Base-by-base conservation (phyloP, 768 basidiomycete genomes). In the Sporobolomyces phaffii region DNA sequence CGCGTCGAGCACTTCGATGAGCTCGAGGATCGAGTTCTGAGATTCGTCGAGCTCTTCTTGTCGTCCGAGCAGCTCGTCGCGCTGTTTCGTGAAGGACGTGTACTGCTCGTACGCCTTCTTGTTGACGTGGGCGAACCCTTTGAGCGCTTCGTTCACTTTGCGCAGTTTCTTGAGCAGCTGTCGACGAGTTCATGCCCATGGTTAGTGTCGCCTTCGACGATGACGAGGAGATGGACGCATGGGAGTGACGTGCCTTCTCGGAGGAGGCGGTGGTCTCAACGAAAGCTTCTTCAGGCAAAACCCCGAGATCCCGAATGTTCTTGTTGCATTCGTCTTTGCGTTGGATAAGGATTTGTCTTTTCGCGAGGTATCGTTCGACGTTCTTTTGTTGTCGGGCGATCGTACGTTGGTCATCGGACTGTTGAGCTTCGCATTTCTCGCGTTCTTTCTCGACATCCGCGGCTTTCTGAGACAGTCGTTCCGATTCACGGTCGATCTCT, bases 81-180 rank as follows among this genome's bases (percentile, higher is more conserved):
- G 87, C 77, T 98, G 94, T 76, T 94, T 97, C 11, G 93, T 96
- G 77, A 98, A 98, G 76, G 91, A 93, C 77, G 84, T 90, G 80
- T 96, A 98, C 77, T 98, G 94, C 77, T 99, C 96, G 76, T 94
- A 94, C 1, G 94, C 96, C 76, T 98, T 97, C 82, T 99, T 99
- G 82, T 99, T 99, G 68, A 98, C 94, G 76, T 97, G 92, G 0
- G 91, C 90, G 74, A 93, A 99, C 77, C 92, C 94, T 78, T 96
- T 94, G 73, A 99, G 80, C 31, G 85, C 84, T 75, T 98, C 93
- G 75, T 97, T 96, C 68, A 92, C 87, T 18, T 83, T 81, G 72
- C 94, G 92, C n/a, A 99, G 82, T 70, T 88, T 88, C 79, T 91
- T 94, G 74, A 93, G 85, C 49, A 99, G 82, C 94, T 99, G 73